phyloP scores from a whole-genome alignment of 2,329 filamentous ascomycete genomes.

The Aspergillus floridensis region DNA sequence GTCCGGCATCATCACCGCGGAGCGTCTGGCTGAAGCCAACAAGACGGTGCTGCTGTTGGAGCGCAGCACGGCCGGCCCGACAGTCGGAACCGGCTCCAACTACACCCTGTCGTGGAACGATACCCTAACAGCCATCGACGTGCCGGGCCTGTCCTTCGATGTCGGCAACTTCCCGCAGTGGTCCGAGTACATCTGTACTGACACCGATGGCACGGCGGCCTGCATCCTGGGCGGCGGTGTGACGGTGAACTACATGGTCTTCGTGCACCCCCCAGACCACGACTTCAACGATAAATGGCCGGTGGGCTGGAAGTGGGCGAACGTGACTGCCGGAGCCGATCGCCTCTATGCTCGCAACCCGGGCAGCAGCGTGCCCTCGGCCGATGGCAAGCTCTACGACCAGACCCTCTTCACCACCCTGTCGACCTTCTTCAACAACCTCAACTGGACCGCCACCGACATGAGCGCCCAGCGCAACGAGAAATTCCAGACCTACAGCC shows the following conservation, averaged over 20 bases:
- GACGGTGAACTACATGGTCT: constrained; percentile 30
- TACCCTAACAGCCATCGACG: constrained; percentile 24
- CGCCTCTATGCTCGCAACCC: constrained; percentile 69
- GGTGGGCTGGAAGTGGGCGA: constrained; percentile 64
- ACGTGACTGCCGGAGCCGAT: constrained; percentile 59
- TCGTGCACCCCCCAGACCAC: constrained; percentile 49
- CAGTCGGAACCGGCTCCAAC: constrained; percentile 24
- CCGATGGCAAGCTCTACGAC: constrained; percentile 65
- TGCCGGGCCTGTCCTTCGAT: constrained; percentile 27
- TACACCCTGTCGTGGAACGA: constrained; percentile 24
- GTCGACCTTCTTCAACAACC: constrained; percentile 55
- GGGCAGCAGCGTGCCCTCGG: constrained; percentile 64
- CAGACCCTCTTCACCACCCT: constrained; percentile 65
- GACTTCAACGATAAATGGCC: constrained; percentile 76
- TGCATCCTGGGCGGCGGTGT: constrained; percentile 30
- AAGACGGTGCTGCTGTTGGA: constrained; percentile 64
- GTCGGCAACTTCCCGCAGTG: constrained; percentile 14
- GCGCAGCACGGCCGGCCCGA: constrained; percentile 43
- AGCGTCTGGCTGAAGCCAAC: constrained; percentile 62
- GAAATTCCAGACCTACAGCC: constrained; percentile 65
- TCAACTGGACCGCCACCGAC: constrained; percentile 63
- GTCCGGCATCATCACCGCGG: constrained; percentile 54
- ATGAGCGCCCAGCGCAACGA: constrained; percentile 58
- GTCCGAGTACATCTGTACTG: constrained; percentile 1
- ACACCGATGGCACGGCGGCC: constrained; percentile 17